A percentile compares a stretch with the other conserved stretches of the same genome.
Conservation (phyloP, 768 basidiomycete species). For the Pulveroboletus frians region DNA sequence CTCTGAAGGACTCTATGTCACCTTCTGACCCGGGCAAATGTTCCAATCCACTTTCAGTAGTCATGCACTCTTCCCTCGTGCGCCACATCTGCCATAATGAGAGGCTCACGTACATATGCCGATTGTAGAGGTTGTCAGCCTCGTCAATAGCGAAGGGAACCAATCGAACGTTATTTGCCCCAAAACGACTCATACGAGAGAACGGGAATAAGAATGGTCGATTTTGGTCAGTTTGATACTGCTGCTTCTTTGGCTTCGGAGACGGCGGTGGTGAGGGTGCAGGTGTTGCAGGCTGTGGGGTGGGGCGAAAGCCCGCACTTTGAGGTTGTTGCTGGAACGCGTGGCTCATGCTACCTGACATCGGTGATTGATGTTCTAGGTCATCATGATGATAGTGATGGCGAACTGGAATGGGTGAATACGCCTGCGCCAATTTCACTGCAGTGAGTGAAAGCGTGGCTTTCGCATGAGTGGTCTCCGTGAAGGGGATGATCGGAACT, state of each 20-base stretch:
- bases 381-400: constrained; percentile 93
- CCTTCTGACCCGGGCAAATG: constrained; percentile 66
- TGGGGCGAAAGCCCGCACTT: constrained; percentile 27
- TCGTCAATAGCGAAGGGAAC: constrained; percentile 96
- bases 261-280: constrained; percentile 82
- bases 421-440: constrained; percentile 79
- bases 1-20: constrained; percentile 48
- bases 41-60: constrained; percentile 86
- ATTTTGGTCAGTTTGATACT: constrained; percentile 95
- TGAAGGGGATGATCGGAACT: constrained; percentile 31
- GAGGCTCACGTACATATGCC: constrained; percentile 86
- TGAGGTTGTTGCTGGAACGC: constrained; percentile 33
- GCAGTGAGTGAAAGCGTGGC: constrained; percentile 37
- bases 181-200: constrained; percentile 52
- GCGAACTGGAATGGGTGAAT: constrained; percentile 88
- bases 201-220: constrained; percentile 96
- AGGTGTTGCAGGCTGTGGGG: constrained; percentile 78
- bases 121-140: constrained; percentile 84
- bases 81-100: constrained; percentile 93
- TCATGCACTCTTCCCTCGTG: constrained; percentile 92
- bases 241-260: constrained; percentile 95
- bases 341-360: constrained; percentile 32
- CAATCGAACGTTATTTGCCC: constrained; percentile 52
- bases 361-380: constrained; percentile 45
- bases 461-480: constrained; percentile 25